Evolutionary conservation across 106 monocot species (phyloP), one percentile per base, ranked within the genome.

Genomic region (Allium cepa): DNA sequence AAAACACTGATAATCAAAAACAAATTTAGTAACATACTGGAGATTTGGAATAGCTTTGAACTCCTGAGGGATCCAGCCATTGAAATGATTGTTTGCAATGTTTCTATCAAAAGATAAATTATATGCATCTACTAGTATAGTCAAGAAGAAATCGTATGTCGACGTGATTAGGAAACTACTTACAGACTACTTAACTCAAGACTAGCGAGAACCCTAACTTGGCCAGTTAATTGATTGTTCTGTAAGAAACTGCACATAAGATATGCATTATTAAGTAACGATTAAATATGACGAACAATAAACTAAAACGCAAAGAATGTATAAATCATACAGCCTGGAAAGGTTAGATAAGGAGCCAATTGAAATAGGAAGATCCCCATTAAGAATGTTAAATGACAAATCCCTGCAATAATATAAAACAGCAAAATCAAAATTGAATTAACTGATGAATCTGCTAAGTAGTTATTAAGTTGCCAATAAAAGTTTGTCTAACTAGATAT

Each of bases 81-180:
- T 78, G 70, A 94, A 94, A 76, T 85, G 78, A 69, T 94, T 94
- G 61, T 94, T 85, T 52, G 85, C 85, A 69, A 94, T 91, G 65
- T 94, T 83, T 74, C 94, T 94, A 77, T 70, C 45, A 51, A 62
- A 56, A 69, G 36, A 59, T 66, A 53, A 67, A 16, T 4, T 28
- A 56, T 64, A 68, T 68, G 26, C 22, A 52, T 14, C 50, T 3
- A 50, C 6, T 12, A 47, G 53, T 55, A 12, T 55, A 2, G 8
- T 69, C 7, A 70, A 26, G 13, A 59, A 51, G 18, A 70, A 6
- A 69, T 14, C 16, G 46, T 58, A 69, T 9, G 26, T 46, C 26
- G 50, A 60, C 26, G 22, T 71, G 60, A 48, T 8, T 49, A 71
- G 48, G 17, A 56, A 50, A 8, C 45, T 61, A 74, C 96, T 84